Base-by-base conservation (phyloP, 2,329 filamentous ascomycete genomes). In the Chaetomium sp. region DNA sequence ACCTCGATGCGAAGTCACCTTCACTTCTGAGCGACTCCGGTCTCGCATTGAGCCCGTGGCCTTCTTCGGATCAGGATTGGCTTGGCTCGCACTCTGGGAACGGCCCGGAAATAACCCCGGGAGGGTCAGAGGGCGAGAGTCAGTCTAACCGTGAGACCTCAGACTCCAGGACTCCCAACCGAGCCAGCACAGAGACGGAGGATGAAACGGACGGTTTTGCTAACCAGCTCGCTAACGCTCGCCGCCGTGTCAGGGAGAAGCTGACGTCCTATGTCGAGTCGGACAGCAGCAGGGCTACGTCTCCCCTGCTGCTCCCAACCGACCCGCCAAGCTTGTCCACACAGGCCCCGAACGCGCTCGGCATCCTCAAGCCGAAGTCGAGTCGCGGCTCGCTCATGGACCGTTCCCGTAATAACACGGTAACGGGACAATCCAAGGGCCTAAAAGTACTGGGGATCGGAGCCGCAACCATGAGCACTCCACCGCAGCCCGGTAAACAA, bases 211-310 rank as follows among this genome's bases (percentile, higher is more conserved):
- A 91, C 60, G 90, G 91, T 31, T 93, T 93, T 72, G 87, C 89
- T 21, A 86, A 83, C 60, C 89, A 92, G 71, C 82, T 93, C 47
- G 90, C 89, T 2, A 85, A 88, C 68, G 86, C 90, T 19, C 86
- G 90, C 62, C 85, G 85, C 33, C 85, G 88, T 1, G 89, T 93
- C 8, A 87, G 91, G 59, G 90, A 93, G 75, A 89, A 87, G 69
- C 78, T 93, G 53, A 90, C 87, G 8, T 89, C 85, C 0, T 89
- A 88, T 68, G 87, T 86, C 0, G 88, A 90, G 70, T 82, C 83
- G 2, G 87, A 91, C 45, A 81, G 77, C 67, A 80, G 81, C 54
- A 77, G 74, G 49, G 69, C 78, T 55, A 80, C 79, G 51, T 82
- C 81, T 3, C 79, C 82, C 25, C 69, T 77, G 62, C 45, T 76